These are phyloP conservation scores for Microbotryum lychnidis-dioicae DNA, from an alignment of 1,284 basidiomycete genomes.

Conservation along the genomic window DNA sequence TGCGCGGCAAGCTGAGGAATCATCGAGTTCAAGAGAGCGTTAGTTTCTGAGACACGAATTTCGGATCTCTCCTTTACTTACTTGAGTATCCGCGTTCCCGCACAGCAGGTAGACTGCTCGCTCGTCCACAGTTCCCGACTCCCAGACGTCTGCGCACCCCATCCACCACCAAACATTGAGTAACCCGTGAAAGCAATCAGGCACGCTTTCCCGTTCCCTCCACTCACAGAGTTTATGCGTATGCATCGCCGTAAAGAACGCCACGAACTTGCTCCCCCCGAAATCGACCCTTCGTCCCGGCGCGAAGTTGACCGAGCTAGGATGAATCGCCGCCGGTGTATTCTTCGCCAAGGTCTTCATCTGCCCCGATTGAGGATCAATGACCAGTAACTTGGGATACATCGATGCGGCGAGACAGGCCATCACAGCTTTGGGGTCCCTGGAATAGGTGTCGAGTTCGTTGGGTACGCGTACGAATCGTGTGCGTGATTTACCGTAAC, in stretches of 20 bases:
- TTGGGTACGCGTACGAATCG: constrained; percentile 69
- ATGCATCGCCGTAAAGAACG: constrained; percentile 88
- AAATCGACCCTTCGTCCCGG: constrained; percentile 55
- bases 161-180: too few species aligned
- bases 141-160: constrained; percentile 63
- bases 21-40: constrained; percentile 3
- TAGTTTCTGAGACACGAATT: not conserved
- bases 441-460: constrained; percentile 62
- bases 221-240: constrained; percentile 65
- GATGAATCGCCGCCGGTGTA: constrained; percentile 75
- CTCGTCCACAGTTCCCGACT: constrained; percentile 83
- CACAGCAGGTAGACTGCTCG: constrained; percentile 74
- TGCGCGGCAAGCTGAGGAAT: constrained; percentile 57
- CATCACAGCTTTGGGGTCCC: constrained; percentile 56
- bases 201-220: not conserved
- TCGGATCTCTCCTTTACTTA: not conserved
- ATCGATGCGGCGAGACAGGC: constrained; percentile 79
- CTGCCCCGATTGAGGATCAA: constrained; percentile 54
- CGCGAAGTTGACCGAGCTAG: constrained; percentile 80
- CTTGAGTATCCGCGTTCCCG: constrained; percentile 81
- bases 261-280: constrained; percentile 58
- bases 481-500: constrained; percentile 51
- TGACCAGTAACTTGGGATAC: constrained; percentile 79
- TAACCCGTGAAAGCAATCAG: too few species aligned
- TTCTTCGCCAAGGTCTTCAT: constrained; percentile 83